A percentile compares a stretch with the other conserved stretches of the same genome.
Evolutionary conservation across 2,329 filamentous ascomycete genomes (phyloP).

Genomic region (Mollisia scopiformis): DNA sequence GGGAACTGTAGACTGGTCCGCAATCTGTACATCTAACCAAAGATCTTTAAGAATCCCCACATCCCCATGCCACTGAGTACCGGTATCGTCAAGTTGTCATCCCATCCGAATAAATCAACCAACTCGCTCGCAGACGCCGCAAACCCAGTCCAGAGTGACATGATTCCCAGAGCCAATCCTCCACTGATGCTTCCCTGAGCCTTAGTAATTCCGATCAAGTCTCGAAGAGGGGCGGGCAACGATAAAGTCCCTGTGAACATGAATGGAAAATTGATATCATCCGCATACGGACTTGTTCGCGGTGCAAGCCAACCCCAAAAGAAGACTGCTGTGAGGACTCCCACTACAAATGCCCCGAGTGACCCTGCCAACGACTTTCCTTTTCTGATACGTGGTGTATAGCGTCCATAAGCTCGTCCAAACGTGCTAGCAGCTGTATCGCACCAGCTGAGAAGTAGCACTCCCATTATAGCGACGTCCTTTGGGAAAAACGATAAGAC

Average conservation of each 20-base stretch:
- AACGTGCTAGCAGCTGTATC: conserved; percentile 97
- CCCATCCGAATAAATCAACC: conserved; percentile 89
- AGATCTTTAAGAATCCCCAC: conserved; percentile 88
- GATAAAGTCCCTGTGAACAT: conserved; percentile 80
- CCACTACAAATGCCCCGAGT: conserved; percentile 79
- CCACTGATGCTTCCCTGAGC: conserved; percentile 68
- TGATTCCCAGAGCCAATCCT: conserved; percentile 71
- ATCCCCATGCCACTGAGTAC: conserved; percentile 86
- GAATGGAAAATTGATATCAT: conserved; percentile 71
- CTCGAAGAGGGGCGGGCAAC: conserved; percentile 64
- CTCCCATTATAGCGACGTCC: conserved; percentile 86
- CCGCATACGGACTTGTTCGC: conserved; percentile 64
- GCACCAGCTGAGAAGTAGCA: conserved; percentile 94
- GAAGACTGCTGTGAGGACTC: conserved; percentile 77
- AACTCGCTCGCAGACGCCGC: conserved; percentile 89
- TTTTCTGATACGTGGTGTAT: conserved; percentile 81
- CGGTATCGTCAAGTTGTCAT: conserved; percentile 97
- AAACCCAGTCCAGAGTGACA: conserved; percentile 88
- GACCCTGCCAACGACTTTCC: conserved; percentile 94
- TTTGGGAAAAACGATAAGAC: conserved; percentile 89
- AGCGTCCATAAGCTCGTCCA: conserved; percentile 84
- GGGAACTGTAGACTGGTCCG: conserved; percentile 13
- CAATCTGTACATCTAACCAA: conserved; percentile 57
- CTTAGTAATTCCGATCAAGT: conserved; percentile 62
- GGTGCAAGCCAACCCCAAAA: conserved; percentile 92